These are phyloP conservation scores for Dictyostelium firmibasis DNA, from an alignment of 78 protist species.

Conservation along the genomic window DNA sequence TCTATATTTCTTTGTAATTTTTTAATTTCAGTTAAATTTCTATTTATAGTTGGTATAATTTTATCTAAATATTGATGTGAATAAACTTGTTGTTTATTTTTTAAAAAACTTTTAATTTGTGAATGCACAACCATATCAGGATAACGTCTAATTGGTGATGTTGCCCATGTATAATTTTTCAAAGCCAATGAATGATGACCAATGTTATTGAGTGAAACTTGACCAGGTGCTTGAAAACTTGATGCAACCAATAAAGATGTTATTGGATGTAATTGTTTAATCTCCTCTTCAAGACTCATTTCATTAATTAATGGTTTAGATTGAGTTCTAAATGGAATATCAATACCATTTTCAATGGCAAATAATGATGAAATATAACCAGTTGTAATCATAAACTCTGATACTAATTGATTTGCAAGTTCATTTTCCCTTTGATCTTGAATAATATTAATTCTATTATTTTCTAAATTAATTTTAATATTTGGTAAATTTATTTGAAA, in stretches of 20 bases:
- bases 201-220: not conserved
- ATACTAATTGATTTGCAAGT: slow-evolving; percentile 6
- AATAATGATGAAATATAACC: slow-evolving; percentile 10
- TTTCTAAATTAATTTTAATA: not conserved
- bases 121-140: slow-evolving; percentile 74
- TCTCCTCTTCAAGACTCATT: not conserved
- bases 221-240: not conserved
- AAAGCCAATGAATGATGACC: slow-evolving; percentile 84
- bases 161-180: slow-evolving; percentile 95
- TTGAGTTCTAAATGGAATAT: slow-evolving; percentile 36
- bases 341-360: not conserved
- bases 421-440: not conserved
- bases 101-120: slow-evolving; percentile 23
- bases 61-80: not conserved
- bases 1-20: slow-evolving; percentile 1
- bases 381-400: slow-evolving; percentile 39
- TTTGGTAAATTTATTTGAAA: not conserved
- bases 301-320: not conserved
- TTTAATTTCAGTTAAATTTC: not conserved
- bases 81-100: not conserved
- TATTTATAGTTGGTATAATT: not conserved
- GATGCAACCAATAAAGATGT: not conserved
- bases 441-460: not conserved
- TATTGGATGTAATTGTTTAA: slow-evolving; percentile 10
- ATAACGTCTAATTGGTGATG: slow-evolving; percentile 85